A percentile compares a stretch with the other conserved stretches of the same genome.
Conservation (phyloP, 1,139 yeast genomes). For the Geotrichum carabidarum region DNA sequence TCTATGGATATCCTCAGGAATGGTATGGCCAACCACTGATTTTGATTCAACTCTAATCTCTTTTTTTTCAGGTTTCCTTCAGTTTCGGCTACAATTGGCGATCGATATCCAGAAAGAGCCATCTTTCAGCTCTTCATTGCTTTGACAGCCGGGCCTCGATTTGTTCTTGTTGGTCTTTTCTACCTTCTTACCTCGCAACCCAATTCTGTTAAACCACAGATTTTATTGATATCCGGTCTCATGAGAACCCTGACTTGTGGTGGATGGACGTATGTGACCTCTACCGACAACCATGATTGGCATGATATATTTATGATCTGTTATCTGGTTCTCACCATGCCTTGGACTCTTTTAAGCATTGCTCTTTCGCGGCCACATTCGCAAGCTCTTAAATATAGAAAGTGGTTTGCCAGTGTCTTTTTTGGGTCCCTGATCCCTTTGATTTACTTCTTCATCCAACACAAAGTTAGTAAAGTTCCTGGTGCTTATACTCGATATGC, state of each 20-base stretch:
- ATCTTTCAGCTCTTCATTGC: slow-evolving; percentile 73
- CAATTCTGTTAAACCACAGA: slow-evolving; percentile 42
- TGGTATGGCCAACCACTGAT: slow-evolving; percentile 46
- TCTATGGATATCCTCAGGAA: slow-evolving; percentile 89
- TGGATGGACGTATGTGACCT: slow-evolving; percentile 96
- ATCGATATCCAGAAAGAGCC: slow-evolving; percentile 91
- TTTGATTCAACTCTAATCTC: not conserved
- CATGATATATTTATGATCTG: slow-evolving; percentile 94
- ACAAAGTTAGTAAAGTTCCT: slow-evolving; percentile 75
- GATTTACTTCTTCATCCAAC: slow-evolving; percentile 85
- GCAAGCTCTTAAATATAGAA: slow-evolving; percentile 49
- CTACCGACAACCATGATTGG: slow-evolving; percentile 94
- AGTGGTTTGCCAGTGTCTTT: slow-evolving; percentile 53
- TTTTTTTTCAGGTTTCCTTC: slow-evolving; percentile 59
- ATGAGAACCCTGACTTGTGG: slow-evolving; percentile 91
- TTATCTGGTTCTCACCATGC: slow-evolving; percentile 80
- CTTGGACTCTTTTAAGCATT: slow-evolving; percentile 78
- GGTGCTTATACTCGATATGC: slow-evolving; percentile 96
- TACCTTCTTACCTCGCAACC: slow-evolving; percentile 43
- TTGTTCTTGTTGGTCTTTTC: slow-evolving; percentile 60
- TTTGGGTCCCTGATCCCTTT: slow-evolving; percentile 72
- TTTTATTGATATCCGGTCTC: slow-evolving; percentile 55
- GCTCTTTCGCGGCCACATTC: slow-evolving; percentile 49
- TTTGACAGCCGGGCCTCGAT: slow-evolving; percentile 60
- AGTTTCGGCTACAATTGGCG: slow-evolving; percentile 95